phyloP scores from a whole-genome alignment of 345 rosid genomes.

The Acer negundo region DNA sequence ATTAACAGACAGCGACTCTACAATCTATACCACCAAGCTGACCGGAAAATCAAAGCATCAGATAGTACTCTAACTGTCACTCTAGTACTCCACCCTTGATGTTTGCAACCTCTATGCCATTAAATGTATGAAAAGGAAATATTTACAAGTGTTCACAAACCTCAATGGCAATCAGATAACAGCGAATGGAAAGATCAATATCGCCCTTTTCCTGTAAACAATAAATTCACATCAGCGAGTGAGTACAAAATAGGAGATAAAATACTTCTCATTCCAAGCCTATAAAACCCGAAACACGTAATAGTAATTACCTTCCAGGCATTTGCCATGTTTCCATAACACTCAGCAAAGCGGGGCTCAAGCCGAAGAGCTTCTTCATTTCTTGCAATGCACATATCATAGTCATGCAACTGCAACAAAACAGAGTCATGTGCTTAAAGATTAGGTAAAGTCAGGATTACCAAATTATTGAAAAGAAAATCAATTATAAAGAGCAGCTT shows the following conservation, averaged over 20 bases:
- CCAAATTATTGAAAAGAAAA: background rate
- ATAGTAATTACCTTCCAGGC: conserved; percentile 82
- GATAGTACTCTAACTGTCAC: background rate
- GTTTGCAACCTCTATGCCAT: background rate
- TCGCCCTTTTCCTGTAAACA: conserved; percentile 90
- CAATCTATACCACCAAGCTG: background rate
- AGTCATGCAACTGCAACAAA: conserved; percentile 72
- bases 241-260: background rate
- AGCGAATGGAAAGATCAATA: conserved; percentile 86
- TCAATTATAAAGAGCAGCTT: background rate
- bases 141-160: conserved; percentile 39
- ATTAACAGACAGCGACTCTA: background rate
- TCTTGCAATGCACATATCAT: conserved; percentile 92
- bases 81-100: background rate
- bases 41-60: background rate
- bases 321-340: conserved; percentile 99
- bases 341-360: conserved; percentile 95
- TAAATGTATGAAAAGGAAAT: background rate
- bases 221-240: background rate
- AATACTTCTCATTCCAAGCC: background rate
- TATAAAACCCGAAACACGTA: background rate
- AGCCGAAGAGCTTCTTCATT: conserved; percentile 96
- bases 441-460: background rate
- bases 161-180: conserved; percentile 95
- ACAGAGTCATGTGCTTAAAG: background rate